phyloP scores from a whole-genome alignment of 257 asterid species.

The Anisodus tanguticus region DNA sequence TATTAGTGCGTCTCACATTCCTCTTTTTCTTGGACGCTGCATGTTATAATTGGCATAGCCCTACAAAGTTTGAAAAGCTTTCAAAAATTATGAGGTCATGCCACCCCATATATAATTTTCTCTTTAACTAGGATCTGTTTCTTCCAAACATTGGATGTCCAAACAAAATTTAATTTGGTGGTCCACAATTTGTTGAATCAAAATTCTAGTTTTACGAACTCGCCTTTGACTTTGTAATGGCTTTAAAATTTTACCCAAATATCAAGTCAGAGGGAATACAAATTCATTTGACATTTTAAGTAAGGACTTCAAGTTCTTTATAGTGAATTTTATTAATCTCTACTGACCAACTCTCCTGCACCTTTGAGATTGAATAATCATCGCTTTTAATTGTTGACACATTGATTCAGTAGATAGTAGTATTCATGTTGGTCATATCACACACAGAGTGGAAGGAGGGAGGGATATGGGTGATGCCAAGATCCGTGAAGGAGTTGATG shows the following conservation, averaged over 20 bases:
- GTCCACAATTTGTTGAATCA: conserved; percentile 12
- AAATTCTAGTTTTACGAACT: background rate
- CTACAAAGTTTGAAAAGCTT: background rate
- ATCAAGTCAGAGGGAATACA: no score
- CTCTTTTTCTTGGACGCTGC: background rate
- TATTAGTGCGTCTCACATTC: background rate
- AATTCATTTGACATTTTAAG: background rate
- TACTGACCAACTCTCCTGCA: conserved; percentile 1
- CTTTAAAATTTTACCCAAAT: background rate
- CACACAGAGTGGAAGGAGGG: background rate
- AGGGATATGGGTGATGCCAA: background rate
- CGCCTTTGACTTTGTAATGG: background rate
- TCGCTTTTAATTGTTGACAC: background rate
- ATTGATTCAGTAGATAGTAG: background rate
- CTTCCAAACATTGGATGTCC: conserved; percentile 9
- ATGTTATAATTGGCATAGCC: background rate
- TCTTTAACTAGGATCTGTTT: conserved; percentile 4
- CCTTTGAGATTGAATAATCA: background rate
- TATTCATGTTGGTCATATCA: background rate
- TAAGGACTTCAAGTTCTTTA: background rate
- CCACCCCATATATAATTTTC: background rate
- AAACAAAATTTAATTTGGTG: background rate
- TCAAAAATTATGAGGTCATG: background rate
- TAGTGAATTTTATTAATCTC: background rate
- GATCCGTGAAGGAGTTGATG: no score